phyloP scores from a whole-genome alignment of 148 eudicot species.

The Agrostemma githago region DNA sequence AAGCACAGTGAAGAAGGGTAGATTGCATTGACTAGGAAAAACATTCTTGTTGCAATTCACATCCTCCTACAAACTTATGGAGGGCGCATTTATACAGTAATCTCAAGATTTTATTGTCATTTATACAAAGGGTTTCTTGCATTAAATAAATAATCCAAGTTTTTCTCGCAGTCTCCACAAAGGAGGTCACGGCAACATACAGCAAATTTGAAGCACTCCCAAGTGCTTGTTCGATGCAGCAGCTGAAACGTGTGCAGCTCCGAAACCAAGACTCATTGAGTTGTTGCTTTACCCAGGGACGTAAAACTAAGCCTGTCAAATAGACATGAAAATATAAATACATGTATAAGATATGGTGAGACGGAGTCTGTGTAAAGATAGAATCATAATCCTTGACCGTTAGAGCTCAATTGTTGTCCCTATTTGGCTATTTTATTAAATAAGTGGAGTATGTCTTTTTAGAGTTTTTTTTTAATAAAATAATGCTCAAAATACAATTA shows the following conservation, averaged over 20 bases:
- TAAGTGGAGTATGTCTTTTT: too few relatives aligned
- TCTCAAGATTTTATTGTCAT: conserved; percentile 23
- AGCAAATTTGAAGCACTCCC: not conserved
- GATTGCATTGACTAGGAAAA: not conserved
- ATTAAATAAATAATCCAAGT: not conserved
- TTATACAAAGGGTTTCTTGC: conserved; percentile 24
- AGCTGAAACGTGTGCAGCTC: not conserved
- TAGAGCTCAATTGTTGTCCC: not conserved
- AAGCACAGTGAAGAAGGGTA: not conserved
- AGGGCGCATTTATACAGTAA: conserved; percentile 3
- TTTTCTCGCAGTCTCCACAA: not conserved
- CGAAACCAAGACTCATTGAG: conserved; percentile 17
- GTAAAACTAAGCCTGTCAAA: conserved; percentile 37
- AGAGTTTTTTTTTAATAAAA: too few relatives aligned
- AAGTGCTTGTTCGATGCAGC: not conserved
- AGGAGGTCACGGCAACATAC: conserved; percentile 7
- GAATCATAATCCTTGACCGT: not conserved
- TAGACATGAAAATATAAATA: not conserved
- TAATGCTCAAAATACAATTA: too few relatives aligned
- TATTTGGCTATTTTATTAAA: too few relatives aligned
- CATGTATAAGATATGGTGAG: not conserved
- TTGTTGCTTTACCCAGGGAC: conserved; percentile 32
- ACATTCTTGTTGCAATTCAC: not conserved
- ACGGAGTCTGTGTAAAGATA: not conserved
- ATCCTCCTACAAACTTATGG: conserved; percentile 19